Conservation (phyloP, 371 early-diverging fungal species). For the Blastocladiella emersonii region DNA sequence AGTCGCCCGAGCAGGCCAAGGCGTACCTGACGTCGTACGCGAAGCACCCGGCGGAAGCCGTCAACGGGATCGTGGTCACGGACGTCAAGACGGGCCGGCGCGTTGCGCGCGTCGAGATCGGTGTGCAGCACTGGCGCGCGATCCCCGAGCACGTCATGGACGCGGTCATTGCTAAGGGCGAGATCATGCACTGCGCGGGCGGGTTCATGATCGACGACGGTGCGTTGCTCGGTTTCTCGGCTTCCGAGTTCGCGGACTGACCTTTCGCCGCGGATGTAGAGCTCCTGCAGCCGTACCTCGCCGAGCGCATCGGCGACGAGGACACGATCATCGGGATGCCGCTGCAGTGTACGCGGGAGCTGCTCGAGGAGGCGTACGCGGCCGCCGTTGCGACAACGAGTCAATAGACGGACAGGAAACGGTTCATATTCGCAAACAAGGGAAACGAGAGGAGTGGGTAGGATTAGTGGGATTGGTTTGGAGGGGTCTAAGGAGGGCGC, state of each 20-base stretch:
- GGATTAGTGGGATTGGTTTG: too few species aligned
- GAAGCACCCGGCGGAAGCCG: conserved; percentile 19
- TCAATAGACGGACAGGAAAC: too few species aligned
- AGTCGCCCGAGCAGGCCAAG: conserved; percentile 10
- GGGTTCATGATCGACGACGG: conserved; percentile 33
- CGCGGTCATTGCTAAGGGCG: conserved; percentile 21
- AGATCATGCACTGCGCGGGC: conserved; percentile 26
- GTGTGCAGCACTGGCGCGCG: conserved; percentile 20
- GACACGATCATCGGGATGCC: conserved; percentile 26
- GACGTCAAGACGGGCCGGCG: conserved; percentile 18
- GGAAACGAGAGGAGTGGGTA: too few species aligned
- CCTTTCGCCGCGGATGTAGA: conserved; percentile 2
- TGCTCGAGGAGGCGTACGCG: background rate
- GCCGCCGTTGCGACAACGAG: too few species aligned
- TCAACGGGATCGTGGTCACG: conserved; percentile 22
- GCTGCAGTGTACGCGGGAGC: background rate
- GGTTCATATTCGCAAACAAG: too few species aligned
- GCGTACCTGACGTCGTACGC: conserved; percentile 18
- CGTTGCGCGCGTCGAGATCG: conserved; percentile 21
- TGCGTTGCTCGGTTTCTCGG: background rate
- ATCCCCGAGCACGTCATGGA: conserved; percentile 20
- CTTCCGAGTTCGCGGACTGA: background rate
- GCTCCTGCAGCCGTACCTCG: conserved; percentile 18
- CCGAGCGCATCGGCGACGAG: conserved; percentile 19
- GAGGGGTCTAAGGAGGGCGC: too few species aligned